Conservation (phyloP, 1,284 basidiomycete species). For the Polyporus tsugae region DNA sequence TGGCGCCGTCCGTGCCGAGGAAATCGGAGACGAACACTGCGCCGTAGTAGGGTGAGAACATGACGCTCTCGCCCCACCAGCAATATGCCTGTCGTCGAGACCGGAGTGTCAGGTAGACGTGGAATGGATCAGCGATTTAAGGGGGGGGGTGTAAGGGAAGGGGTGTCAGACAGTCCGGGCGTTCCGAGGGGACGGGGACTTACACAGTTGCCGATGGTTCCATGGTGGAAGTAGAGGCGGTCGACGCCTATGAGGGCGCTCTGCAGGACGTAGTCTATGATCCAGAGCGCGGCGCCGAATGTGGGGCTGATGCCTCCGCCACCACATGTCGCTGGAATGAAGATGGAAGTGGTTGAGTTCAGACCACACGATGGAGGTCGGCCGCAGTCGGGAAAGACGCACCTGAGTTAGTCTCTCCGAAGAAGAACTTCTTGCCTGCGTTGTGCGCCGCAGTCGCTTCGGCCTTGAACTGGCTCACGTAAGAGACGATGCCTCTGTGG, state of each 20-base stretch:
- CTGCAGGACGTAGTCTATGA: slow-evolving; percentile 55
- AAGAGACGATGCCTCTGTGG: slow-evolving; percentile 48
- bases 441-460: slow-evolving; percentile 49
- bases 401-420: slow-evolving; percentile 58
- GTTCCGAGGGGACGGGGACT: slow-evolving; percentile 25
- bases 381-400: background rate
- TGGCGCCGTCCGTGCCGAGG: slow-evolving; percentile 44
- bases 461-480: slow-evolving; percentile 45
- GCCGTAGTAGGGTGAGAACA: slow-evolving; percentile 52
- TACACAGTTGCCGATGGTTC: slow-evolving; percentile 52
- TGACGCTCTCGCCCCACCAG: slow-evolving; percentile 48
- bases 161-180: background rate
- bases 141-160: background rate
- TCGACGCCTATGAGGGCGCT: slow-evolving; percentile 49
- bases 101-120: background rate
- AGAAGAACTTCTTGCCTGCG: slow-evolving; percentile 48
- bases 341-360: background rate
- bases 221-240: slow-evolving; percentile 55
- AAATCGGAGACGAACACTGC: slow-evolving; percentile 50
- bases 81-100: slow-evolving; percentile 45
- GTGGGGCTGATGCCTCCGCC: slow-evolving; percentile 54
- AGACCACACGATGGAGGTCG: background rate
- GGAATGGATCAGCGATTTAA: background rate
- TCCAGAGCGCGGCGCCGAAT: slow-evolving; percentile 55
- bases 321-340: slow-evolving; percentile 49